A percentile compares a stretch with the other conserved stretches of the same genome.
Evolutionary conservation across 192 early-diverging fungal genomes (phyloP).

Genomic region (Backusella westeae): DNA sequence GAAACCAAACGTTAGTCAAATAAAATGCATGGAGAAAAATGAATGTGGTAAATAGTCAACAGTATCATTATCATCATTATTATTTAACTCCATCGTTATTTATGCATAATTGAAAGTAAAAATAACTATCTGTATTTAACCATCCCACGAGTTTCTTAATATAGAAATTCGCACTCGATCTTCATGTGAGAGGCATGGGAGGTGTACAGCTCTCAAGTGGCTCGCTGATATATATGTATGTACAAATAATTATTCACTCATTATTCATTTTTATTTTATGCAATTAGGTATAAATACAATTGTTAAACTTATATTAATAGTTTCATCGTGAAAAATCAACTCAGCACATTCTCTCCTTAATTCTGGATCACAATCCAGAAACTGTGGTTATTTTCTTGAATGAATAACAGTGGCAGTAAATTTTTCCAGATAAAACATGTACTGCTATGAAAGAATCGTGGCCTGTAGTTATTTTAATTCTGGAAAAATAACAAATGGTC

Average conservation of each 20-base stretch:
- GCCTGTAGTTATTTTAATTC: background rate
- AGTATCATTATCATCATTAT: too few relatives aligned
- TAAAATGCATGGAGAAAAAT: too few relatives aligned
- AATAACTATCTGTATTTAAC: background rate
- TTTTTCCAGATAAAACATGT: too few relatives aligned
- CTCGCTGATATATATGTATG: background rate
- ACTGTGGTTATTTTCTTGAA: too few relatives aligned
- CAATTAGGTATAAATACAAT: background rate
- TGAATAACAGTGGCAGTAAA: too few relatives aligned
- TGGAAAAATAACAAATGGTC: too few relatives aligned
- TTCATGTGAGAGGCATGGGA: background rate
- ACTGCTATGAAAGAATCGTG: too few relatives aligned
- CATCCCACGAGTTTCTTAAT: background rate
- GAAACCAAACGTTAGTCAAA: too few relatives aligned
- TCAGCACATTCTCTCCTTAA: too few relatives aligned
- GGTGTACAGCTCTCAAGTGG: background rate
- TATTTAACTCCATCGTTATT: too few relatives aligned
- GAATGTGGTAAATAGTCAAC: too few relatives aligned
- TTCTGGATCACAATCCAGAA: too few relatives aligned
- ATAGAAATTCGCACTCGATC: background rate
- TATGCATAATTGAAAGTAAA: background rate
- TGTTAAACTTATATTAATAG: background rate
- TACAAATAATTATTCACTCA: background rate
- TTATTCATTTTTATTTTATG: background rate
- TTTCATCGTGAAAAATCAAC: background rate